Conservation (phyloP, 2,329 filamentous ascomycete genomes). For the Aspergillus ibericus region DNA sequence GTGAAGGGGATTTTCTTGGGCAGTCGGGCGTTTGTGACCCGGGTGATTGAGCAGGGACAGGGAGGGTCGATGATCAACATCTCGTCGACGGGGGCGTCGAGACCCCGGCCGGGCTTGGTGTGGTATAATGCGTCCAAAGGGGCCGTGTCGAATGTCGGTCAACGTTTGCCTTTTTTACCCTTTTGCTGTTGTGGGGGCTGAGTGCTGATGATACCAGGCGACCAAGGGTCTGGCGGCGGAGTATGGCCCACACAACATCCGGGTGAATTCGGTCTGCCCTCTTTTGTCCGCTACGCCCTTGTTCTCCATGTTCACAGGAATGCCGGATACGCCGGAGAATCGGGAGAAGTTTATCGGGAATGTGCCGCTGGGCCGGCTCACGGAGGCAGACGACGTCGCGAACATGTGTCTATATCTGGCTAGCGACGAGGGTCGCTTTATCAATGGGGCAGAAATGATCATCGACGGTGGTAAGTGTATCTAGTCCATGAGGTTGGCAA, state of each 20-base stretch:
- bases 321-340: constrained; percentile 48
- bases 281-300: constrained; percentile 67
- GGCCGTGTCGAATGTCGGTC: constrained; percentile 45
- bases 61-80: constrained; percentile 49
- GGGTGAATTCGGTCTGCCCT: constrained; percentile 71
- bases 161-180: background rate
- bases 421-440: constrained; percentile 69
- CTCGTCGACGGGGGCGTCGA: constrained; percentile 44
- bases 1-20: constrained; percentile 45
- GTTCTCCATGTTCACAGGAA: constrained; percentile 48
- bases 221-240: constrained; percentile 70
- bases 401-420: constrained; percentile 70
- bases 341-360: constrained; percentile 45
- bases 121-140: constrained; percentile 50
- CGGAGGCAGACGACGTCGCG: constrained; percentile 62
- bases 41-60: constrained; percentile 39
- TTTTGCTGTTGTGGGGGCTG: background rate
- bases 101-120: constrained; percentile 45
- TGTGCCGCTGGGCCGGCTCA: constrained; percentile 45
- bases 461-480: constrained; percentile 58
- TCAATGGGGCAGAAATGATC: constrained; percentile 71
- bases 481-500: constrained; percentile 14
- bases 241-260: constrained; percentile 69
- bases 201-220: constrained; percentile 41
- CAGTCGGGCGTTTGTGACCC: constrained; percentile 34